Evolutionary conservation across 257 asterid genomes (phyloP).

Genomic region (Marsdenia floribunda): DNA sequence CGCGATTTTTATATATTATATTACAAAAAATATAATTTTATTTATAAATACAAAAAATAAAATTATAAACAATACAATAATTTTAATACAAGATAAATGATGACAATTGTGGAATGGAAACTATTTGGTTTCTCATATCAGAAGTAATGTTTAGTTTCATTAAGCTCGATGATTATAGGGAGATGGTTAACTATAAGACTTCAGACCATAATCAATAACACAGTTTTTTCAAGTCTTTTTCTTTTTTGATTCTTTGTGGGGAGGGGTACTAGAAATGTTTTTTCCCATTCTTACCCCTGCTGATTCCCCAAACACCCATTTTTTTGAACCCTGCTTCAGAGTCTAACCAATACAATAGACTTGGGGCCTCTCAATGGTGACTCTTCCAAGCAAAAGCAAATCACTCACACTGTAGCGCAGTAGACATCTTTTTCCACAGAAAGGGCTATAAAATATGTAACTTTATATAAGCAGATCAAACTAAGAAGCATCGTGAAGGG

Average conservation of each 20-base stretch:
- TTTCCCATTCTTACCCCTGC: conserved; percentile 69
- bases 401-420: conserved; percentile 85
- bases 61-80: no score
- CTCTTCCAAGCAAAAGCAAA: conserved; percentile 84
- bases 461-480: conserved; percentile 14
- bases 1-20: no score
- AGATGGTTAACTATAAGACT: not conserved
- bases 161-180: not conserved
- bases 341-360: conserved; percentile 87
- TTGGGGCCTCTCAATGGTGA: conserved; percentile 87
- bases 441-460: conserved; percentile 60
- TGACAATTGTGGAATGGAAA: not conserved
- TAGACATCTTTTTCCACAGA: conserved; percentile 91
- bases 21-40: no score
- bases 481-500: conserved; percentile 3
- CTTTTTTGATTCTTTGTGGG: not conserved
- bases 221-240: not conserved
- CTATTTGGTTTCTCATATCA: not conserved
- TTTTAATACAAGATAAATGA: no score
- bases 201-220: not conserved
- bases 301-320: conserved; percentile 93
- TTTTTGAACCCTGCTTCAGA: conserved; percentile 79
- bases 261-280: no score
- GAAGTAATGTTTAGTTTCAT: not conserved
- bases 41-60: no score